These are phyloP conservation scores for Xylaria arbuscula DNA, from an alignment of 2,329 filamentous ascomycete species.

Conservation along the genomic window DNA sequence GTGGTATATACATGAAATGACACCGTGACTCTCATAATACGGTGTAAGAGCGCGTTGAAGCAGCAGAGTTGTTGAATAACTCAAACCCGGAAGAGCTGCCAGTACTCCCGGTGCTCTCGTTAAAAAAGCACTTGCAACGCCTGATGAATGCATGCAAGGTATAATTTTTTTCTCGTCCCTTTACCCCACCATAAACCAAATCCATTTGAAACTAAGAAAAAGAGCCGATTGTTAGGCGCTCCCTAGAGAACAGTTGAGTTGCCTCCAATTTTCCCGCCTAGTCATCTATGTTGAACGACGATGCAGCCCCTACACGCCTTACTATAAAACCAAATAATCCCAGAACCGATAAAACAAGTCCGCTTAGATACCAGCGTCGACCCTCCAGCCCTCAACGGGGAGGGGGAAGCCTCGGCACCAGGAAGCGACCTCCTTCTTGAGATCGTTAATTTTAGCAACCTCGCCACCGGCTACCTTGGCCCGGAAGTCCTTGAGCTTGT, in stretches of 20 bases:
- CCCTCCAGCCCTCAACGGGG: constrained; percentile 79
- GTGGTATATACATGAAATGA: constrained; percentile 32
- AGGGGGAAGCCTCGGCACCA: constrained; percentile 95
- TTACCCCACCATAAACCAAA: constrained; percentile 24
- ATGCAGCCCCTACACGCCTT: constrained; percentile 39
- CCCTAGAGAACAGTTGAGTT: constrained; percentile 50
- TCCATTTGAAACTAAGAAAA: constrained; percentile 35
- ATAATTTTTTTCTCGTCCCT: constrained; percentile 29
- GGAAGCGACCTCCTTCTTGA: constrained; percentile 87
- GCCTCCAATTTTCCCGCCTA: constrained; percentile 41
- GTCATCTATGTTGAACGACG: constrained; percentile 49
- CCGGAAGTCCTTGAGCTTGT: constrained; percentile 99
- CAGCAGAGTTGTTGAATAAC: constrained; percentile 49
- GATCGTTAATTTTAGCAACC: constrained; percentile 81
- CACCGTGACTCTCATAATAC: neutral
- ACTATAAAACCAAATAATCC: constrained; percentile 26
- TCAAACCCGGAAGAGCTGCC: constrained; percentile 44
- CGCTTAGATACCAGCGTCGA: constrained; percentile 67
- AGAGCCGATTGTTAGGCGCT: constrained; percentile 36
- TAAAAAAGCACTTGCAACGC: constrained; percentile 48
- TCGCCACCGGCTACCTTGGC: constrained; percentile 84
- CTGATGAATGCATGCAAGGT: constrained; percentile 49
- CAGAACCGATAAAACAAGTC: constrained; percentile 19
- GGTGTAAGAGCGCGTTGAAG: constrained; percentile 55
- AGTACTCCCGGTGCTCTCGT: constrained; percentile 45